Base-by-base conservation (phyloP, 148 eudicot species). In the Chenopodium album region DNA sequence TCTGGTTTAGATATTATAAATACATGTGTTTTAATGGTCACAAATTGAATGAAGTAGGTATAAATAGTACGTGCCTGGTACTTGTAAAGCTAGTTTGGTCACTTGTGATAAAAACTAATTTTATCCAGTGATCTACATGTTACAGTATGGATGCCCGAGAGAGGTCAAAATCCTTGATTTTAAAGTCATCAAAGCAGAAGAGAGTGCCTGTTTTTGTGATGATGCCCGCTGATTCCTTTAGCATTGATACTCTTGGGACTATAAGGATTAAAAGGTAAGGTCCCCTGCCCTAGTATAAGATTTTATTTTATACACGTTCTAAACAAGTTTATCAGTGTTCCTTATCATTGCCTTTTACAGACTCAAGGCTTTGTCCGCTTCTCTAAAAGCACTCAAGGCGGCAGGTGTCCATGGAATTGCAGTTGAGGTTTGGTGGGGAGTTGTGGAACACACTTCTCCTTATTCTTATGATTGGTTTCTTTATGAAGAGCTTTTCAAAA, bases 391-490 rank as follows among this genome's bases (percentile, higher is more conserved):
- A 65, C 93, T 91, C 71, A 91, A 91, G 88, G 65, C 83, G 85
- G 93, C 90, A 75, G 93, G 93, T 78, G 93, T 91, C 81, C 90
- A 91, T 62, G 93, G 93, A 44, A 86, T 91, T 56, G 90, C 91
- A 68, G 93, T 91, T 82, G 93, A 91, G 86, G 91, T 89, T 73
- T 91, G 93, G 93, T 91, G 93, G 93, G 93, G 93, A 60, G 83
- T 91, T 78, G 93, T 89, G 71, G 93, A 91, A 76, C 87, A 84
- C 22, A 67, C 80, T 85, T 87, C 83, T 82, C 93, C 93, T 69
- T 73, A 71, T 76, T 85, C 80, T 69, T 91, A 91, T 80, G 84
- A 91, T 76, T 91, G 93, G 93, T 89, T 90, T 73, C 47, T 87
- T 65, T 91, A 91, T 85, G 90, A 87, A 85, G 88, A 87, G 64